These are phyloP conservation scores for Tylopilus orsonianus DNA, from an alignment of 1,284 basidiomycete genomes.

Conservation along the genomic window DNA sequence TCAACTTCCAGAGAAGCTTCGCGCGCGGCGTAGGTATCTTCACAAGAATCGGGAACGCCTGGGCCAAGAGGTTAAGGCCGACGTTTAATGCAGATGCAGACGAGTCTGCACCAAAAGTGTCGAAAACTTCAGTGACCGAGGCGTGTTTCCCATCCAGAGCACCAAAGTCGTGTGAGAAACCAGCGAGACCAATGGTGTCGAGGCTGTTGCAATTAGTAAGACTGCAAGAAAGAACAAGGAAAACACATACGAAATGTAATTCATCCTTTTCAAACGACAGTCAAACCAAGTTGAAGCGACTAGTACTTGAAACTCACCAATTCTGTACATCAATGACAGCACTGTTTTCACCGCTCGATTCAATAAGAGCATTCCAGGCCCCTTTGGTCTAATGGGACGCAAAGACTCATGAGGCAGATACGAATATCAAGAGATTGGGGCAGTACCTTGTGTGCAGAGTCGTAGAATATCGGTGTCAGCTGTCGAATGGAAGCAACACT, in stretches of 20 bases:
- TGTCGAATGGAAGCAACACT: conserved; percentile 44
- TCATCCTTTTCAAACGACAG: conserved; percentile 35
- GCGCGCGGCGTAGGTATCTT: conserved; percentile 43
- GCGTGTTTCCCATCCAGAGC: conserved; percentile 45
- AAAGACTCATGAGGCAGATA: too few relatives aligned
- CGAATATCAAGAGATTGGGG: neutral
- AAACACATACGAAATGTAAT: conserved; percentile 24
- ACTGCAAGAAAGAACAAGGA: neutral
- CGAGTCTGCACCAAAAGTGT: conserved; percentile 25
- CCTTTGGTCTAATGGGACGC: conserved; percentile 56
- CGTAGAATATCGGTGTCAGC: conserved; percentile 44
- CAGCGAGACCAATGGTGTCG: conserved; percentile 58
- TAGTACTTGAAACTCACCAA: conserved; percentile 39
- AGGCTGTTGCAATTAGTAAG: conserved; percentile 37
- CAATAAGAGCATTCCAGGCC: conserved; percentile 50
- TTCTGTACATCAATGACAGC: conserved; percentile 51
- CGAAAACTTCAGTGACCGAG: conserved; percentile 45
- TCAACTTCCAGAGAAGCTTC: conserved; percentile 37
- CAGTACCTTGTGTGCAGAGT: conserved; percentile 34
- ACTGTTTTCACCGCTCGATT: conserved; percentile 29
- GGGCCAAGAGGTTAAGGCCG: conserved; percentile 40
- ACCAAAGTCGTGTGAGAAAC: conserved; percentile 59
- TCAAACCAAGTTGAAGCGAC: conserved; percentile 33
- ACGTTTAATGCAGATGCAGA: conserved; percentile 29
- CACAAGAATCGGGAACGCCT: conserved; percentile 43